phyloP scores from a whole-genome alignment of 192 early-diverging fungal species.

The Coemansia sp. region DNA sequence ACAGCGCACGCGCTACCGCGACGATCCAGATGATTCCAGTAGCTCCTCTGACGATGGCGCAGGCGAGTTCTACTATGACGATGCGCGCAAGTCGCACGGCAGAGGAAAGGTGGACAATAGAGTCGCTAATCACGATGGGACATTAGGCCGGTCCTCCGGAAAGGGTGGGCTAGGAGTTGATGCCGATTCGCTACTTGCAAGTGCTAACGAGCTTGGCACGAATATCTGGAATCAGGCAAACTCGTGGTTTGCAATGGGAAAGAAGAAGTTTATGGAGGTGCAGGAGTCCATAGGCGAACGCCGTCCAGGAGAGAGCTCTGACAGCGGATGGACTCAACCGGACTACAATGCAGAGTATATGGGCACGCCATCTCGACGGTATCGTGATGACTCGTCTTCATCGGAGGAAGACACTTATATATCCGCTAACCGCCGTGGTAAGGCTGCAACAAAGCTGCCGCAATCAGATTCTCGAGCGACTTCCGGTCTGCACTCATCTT shows the following conservation, averaged over 20 bases:
- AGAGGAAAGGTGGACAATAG: not conserved
- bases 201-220: slow-evolving; percentile 50
- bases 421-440: slow-evolving; percentile 28
- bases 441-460: not conserved
- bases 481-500: not conserved
- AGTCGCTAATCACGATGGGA: not conserved
- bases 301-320: slow-evolving; percentile 6
- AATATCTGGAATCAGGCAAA: slow-evolving; percentile 54
- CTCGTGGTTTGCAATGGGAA: slow-evolving; percentile 54
- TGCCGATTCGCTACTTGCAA: slow-evolving; percentile 42
- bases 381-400: slow-evolving; percentile 32
- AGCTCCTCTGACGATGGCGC: slow-evolving; percentile 24
- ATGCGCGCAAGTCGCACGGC: slow-evolving; percentile 5
- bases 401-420: slow-evolving; percentile 34
- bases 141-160: not conserved
- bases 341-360: slow-evolving; percentile 3
- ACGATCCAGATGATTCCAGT: slow-evolving; percentile 5
- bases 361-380: slow-evolving; percentile 13
- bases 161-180: slow-evolving; percentile 8
- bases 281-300: slow-evolving; percentile 47
- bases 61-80: slow-evolving; percentile 13
- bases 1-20: slow-evolving; percentile 15
- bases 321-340: slow-evolving; percentile 5
- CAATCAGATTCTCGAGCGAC: not conserved
- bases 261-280: slow-evolving; percentile 52